Conservation (phyloP, 1,284 basidiomycete species). For the Ceratobasidium sp. region DNA sequence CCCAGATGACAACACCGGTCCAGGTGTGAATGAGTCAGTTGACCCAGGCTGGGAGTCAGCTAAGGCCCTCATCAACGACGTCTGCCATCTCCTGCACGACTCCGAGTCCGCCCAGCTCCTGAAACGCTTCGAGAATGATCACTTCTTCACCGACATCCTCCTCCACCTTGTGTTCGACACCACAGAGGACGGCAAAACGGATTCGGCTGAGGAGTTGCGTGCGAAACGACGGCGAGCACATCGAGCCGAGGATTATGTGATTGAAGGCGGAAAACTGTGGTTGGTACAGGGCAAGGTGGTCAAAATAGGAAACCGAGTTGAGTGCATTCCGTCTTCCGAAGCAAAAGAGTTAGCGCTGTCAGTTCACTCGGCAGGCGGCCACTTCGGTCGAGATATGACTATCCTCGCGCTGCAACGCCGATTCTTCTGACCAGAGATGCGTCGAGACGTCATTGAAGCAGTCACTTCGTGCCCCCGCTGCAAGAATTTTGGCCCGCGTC, state of each 20-base stretch:
- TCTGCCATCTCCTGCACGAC: constrained; percentile 9
- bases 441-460: no score
- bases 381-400: constrained; percentile 28
- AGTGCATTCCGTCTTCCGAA: constrained; percentile 45
- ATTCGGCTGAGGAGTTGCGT: neutral
- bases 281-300: neutral
- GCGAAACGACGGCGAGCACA: constrained; percentile 1
- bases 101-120: neutral
- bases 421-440: constrained; percentile 31
- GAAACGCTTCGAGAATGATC: constrained; percentile 38
- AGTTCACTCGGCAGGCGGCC: constrained; percentile 14
- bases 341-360: constrained; percentile 26
- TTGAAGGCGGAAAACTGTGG: constrained; percentile 38
- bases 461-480: constrained; percentile 36
- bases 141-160: constrained; percentile 36
- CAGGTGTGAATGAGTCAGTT: neutral
- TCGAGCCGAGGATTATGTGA: constrained; percentile 7
- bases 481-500: constrained; percentile 34
- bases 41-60: constrained; percentile 8
- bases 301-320: constrained; percentile 33
- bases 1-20: neutral
- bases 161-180: neutral
- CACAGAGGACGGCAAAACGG: neutral
- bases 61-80: constrained; percentile 26
- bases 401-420: neutral